Base-by-base conservation (phyloP, 169 alveolate species). In the Plasmodium reichenowi region DNA sequence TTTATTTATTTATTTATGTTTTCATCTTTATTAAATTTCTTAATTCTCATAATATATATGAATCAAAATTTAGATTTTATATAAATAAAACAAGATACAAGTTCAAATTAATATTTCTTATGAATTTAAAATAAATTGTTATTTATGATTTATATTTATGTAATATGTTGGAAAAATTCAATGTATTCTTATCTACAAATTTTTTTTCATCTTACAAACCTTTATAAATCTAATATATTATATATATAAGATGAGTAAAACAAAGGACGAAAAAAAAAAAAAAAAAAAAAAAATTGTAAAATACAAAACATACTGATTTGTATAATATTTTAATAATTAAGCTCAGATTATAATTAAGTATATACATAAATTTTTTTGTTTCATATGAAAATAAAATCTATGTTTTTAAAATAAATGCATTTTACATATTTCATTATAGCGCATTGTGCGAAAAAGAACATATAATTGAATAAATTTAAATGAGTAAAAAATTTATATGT, bases 231-330 rank as follows among this genome's bases (percentile, higher is more conserved):
- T 56, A 15, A 32, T 32, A 32, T 32, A 4, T 32, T 32, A 32
- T 32, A 32, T 32, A 32, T 32, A 29, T 29, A 29, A 29, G 38
- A 32, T 32, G 45, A 32, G 45, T 32, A 32, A 32, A 32, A 32
- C 45, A 32, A 32, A 32, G 45, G 45, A 32, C 45, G 45, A 32
- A 32, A 4, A 10, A 15, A 45, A 58, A 59, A 58, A 74, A 58
- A 58, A 3, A 6, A n/a, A 74, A 59, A 32, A 15, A 59, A 74
- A 48, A 60, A 60, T 20, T 0, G 56, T 3, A 59, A 74, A 59
- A 45, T 47, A 74, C 24, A 3, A 60, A 59, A 74, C 32, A 64
- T 74, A 60, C 62, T 59, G 88, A 74, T 29, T 67, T 74, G 32
- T 45, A 3, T 32, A 59, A 45, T 74, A 74, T 60, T 74, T 58